A percentile compares a stretch with the other conserved stretches of the same genome.
phyloP scores from a whole-genome alignment of 129 eudicot species.

The Saussurea involucrata region DNA sequence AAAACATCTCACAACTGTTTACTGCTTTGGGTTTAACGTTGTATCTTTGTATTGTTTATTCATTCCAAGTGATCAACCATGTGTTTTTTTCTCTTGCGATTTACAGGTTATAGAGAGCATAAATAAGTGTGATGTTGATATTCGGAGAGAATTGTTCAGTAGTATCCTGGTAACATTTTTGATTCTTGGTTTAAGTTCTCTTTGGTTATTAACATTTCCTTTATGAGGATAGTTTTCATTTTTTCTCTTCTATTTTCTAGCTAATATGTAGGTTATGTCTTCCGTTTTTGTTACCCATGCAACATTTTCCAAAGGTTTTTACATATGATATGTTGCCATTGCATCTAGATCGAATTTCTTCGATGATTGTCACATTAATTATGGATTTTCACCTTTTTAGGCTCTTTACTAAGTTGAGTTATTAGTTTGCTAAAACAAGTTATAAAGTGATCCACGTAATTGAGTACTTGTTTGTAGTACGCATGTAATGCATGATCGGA shows the following conservation, averaged over 20 bases:
- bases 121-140: slow-evolving; percentile 94
- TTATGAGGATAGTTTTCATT: not conserved
- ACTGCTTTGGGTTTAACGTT: not conserved
- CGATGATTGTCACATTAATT: not conserved
- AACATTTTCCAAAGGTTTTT: not conserved
- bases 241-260: not conserved
- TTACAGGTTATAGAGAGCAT: slow-evolving; percentile 93
- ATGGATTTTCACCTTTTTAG: no score
- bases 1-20: not conserved
- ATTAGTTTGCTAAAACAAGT: no score
- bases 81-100: not conserved
- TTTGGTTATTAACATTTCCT: not conserved
- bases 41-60: not conserved
- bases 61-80: not conserved
- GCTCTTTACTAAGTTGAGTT: no score
- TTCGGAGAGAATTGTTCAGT: slow-evolving; percentile 88
- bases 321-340: not conserved
- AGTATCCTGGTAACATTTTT: slow-evolving; percentile 69
- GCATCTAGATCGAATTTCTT: not conserved
- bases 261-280: not conserved
- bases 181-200: not conserved
- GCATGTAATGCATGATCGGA: no score
- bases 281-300: no score
- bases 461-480: not conserved
- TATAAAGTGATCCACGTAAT: no score